A percentile compares a stretch with the other conserved stretches of the same genome.
phyloP scores from a whole-genome alignment of 2,329 filamentous ascomycete genomes.

The Fragosphaeria purpurea region DNA sequence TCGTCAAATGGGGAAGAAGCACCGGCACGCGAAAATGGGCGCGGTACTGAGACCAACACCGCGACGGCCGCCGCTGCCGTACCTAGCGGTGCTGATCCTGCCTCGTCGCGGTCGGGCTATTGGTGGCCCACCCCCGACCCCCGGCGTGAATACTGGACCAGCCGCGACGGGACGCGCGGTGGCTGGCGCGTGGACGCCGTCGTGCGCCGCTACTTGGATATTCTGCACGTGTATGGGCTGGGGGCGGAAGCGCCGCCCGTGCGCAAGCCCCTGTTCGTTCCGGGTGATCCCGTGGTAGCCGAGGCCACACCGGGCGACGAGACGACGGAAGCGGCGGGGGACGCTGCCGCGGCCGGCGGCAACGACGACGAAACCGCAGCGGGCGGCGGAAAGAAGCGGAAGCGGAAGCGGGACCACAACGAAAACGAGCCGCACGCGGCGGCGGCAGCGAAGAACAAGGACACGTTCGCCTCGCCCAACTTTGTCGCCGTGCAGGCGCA shows the following conservation, averaged over 20 bases:
- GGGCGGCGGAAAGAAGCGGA: constrained; percentile 30
- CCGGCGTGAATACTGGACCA: constrained; percentile 79
- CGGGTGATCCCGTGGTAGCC: constrained; percentile 38
- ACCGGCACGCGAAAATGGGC: too few species aligned
- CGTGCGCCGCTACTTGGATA: constrained; percentile 79
- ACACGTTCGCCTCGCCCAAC: constrained; percentile 40
- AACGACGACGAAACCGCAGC: constrained; percentile 18
- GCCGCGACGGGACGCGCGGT: constrained; percentile 50
- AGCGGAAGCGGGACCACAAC: constrained; percentile 18
- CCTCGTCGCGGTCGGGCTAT: neutral
- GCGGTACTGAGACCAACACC: too few species aligned
- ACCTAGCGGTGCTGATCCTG: neutral
- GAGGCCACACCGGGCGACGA: constrained; percentile 19
- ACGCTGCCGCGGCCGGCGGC: constrained; percentile 28
- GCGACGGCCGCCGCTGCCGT: neutral
- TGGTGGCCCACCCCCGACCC: constrained; percentile 11
- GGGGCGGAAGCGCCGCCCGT: constrained; percentile 52
- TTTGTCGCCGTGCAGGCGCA: constrained; percentile 78
- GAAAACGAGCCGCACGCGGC: neutral
- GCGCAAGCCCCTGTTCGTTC: constrained; percentile 64
- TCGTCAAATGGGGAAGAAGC: too few species aligned
- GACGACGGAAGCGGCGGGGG: constrained; percentile 19
- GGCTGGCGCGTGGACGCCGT: constrained; percentile 87
- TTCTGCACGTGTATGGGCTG: constrained; percentile 70
- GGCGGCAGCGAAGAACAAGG: constrained; percentile 12